Percentiles rank a stretch among this genome's conserved stretches.
Evolutionary conservation across 805 yeast genomes (phyloP).

Genomic region (Metschnikowia lochheadii): DNA sequence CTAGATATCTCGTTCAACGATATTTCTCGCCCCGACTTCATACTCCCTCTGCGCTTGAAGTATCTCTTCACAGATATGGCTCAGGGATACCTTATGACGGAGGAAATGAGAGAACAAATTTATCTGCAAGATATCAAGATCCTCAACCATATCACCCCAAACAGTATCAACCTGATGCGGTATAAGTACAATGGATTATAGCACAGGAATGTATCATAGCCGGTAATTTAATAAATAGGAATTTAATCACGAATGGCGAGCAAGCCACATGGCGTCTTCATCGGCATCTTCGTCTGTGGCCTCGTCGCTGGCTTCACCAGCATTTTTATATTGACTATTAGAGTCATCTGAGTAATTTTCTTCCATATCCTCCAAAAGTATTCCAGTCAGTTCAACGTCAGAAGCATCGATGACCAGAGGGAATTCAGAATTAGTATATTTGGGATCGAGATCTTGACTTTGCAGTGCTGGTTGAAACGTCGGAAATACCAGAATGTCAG

Average conservation of each 20-base stretch:
- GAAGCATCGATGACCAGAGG: conserved; percentile 30
- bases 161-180: conserved; percentile 3
- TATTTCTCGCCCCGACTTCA: not conserved
- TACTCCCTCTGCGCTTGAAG: not conserved
- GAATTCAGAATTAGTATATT: not conserved
- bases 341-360: not conserved
- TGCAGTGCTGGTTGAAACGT: not conserved
- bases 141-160: conserved; percentile 4
- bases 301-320: not conserved
- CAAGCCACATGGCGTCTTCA: conserved; percentile 9
- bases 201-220: too few species aligned
- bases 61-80: conserved; percentile 5
- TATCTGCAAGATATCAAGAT: conserved; percentile 1
- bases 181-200: not conserved
- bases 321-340: not conserved
- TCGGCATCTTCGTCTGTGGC: not conserved
- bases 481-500: not conserved
- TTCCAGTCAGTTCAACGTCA: conserved; percentile 29
- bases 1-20: conserved; percentile 9
- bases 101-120: not conserved
- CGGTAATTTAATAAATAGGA: not conserved
- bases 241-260: conserved; percentile 5
- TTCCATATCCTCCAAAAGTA: conserved; percentile 14
- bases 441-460: not conserved
- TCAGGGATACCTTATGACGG: conserved; percentile 7